phyloP scores from a whole-genome alignment of 345 rosid genomes.

The Microthlaspi erraticum region DNA sequence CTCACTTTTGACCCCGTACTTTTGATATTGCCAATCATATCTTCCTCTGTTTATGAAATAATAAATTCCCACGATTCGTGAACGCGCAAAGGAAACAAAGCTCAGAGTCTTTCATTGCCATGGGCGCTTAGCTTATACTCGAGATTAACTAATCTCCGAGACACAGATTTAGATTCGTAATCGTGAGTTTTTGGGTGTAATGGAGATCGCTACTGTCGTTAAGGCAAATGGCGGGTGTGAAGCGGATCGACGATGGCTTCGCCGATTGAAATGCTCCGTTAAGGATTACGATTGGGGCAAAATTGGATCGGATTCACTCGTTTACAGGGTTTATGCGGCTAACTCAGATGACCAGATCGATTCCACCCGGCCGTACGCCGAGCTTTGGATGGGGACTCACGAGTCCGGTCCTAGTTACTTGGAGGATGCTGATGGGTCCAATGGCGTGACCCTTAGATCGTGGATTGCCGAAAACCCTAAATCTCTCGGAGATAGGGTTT shows the following conservation, averaged over 20 bases:
- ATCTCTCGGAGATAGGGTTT: conserved; percentile 76
- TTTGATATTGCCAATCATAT: conserved; percentile 18
- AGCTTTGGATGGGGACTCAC: conserved; percentile 82
- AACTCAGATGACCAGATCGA: conserved; percentile 60
- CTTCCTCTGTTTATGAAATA: conserved; percentile 40
- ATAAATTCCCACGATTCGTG: conserved; percentile 25
- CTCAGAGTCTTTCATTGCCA: conserved; percentile 30
- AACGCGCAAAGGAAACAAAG: conserved; percentile 29
- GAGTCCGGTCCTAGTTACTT: conserved; percentile 84
- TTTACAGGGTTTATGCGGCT: conserved; percentile 64
- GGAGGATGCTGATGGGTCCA: conserved; percentile 44
- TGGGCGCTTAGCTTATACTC: conserved; percentile 36
- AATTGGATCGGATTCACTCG: conserved; percentile 66
- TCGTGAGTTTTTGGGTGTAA: conserved; percentile 12
- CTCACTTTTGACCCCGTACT: conserved; percentile 1
- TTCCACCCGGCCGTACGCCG: conserved; percentile 65
- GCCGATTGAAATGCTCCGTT: conserved; percentile 69
- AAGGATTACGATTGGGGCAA: conserved; percentile 92
- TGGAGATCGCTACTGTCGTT: conserved; percentile 42
- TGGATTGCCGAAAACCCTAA: conserved; percentile 74
- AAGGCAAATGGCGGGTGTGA: conserved; percentile 44
- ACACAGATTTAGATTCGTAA: conserved; percentile 1
- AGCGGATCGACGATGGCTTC: conserved; percentile 41
- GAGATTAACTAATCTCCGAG: conserved; percentile 16
- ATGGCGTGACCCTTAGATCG: conserved; percentile 65